A percentile compares a stretch with the other conserved stretches of the same genome.
These are phyloP conservation scores for Aspergillus kassunensis DNA, from an alignment of 495 filamentous ascomycete species.

Conservation along the genomic window DNA sequence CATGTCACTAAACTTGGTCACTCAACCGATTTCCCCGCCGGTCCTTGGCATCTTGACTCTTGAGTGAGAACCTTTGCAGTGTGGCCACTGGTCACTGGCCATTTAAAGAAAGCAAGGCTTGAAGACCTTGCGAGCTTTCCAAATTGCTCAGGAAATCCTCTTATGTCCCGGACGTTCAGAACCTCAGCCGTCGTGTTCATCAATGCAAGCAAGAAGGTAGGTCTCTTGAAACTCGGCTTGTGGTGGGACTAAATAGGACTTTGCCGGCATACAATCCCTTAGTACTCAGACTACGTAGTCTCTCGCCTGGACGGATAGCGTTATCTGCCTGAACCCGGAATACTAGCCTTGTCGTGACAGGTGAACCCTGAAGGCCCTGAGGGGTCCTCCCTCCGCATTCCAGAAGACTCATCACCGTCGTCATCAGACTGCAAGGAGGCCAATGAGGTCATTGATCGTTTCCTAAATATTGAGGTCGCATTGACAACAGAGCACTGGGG, in stretches of 20 bases:
- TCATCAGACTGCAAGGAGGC: conserved; percentile 6
- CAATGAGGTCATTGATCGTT: not conserved
- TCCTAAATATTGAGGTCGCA: not conserved
- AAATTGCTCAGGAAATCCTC: too few relatives aligned
- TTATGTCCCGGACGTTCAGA: too few relatives aligned
- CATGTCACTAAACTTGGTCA: conserved; percentile 1
- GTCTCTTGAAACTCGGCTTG: too few relatives aligned
- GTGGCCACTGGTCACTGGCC: too few relatives aligned
- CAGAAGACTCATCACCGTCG: conserved; percentile 7
- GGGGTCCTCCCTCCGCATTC: conserved; percentile 6
- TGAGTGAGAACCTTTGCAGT: not conserved
- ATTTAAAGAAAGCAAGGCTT: too few relatives aligned
- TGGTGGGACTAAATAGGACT: too few relatives aligned
- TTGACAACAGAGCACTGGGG: too few relatives aligned
- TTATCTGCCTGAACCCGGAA: conserved; percentile 23
- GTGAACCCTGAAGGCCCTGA: conserved; percentile 11
- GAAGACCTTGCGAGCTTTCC: too few relatives aligned
- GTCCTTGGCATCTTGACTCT: conserved; percentile 6
- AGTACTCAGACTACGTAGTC: not conserved
- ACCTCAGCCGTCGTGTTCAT: too few relatives aligned
- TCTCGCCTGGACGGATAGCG: not conserved
- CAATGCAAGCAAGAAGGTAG: too few relatives aligned
- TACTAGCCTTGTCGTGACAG: not conserved
- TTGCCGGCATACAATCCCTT: too few relatives aligned
- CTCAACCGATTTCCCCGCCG: conserved; percentile 1